Evolutionary conservation across 805 yeast genomes (phyloP), one percentile per base, ranked within the genome.

Genomic region (Suhomyces tanzawaensis): DNA sequence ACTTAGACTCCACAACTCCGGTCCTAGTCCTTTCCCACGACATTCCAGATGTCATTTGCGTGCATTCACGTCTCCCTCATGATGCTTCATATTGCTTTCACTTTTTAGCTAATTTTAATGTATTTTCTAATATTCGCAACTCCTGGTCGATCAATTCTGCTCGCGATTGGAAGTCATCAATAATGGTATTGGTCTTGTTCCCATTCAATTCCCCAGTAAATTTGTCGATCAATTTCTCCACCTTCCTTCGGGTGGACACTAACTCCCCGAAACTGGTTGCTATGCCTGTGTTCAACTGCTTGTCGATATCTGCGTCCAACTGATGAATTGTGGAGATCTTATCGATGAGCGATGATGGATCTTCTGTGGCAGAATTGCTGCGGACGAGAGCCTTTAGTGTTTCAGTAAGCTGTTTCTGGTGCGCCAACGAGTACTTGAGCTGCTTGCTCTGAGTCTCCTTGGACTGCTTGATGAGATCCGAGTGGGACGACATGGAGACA

Each of bases 121-220:
- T 72, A 29, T 66, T 60, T 53, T 88, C 96, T 30, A 88, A 57
- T 1, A 85, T 78, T 32, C 95, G 61, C 14, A 89, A 60, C 35
- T 81, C 80, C 46, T 82, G 84, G 57, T 88, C 95, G 2, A 85
- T 52, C 12, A 72, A 44, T 53, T 88, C 96, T 0, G 87, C 79
- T 47, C 77, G 69, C 29, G 40, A 41, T 42, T 55, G 48, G 34
- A 31, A 36, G 35, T 21, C 32, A 24, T 42, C 44, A 4, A 44
- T 32, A 3, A 39, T 18, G 3, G 39, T 17, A 18, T 31, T 17
- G 11, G n/a, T 7, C 4, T 22, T 14, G 13, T 13, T 13, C 11
- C 17, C 21, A 12, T 21, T 19, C 19, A 14, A 22, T n/a, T 13
- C 32, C 25, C 15, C 16, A 18, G 13, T 19, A 21, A 47, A 46